Evolutionary conservation across 1,284 basidiomycete species (phyloP), one percentile per base, ranked within the genome.

Genomic region (Puccinia polysora): DNA sequence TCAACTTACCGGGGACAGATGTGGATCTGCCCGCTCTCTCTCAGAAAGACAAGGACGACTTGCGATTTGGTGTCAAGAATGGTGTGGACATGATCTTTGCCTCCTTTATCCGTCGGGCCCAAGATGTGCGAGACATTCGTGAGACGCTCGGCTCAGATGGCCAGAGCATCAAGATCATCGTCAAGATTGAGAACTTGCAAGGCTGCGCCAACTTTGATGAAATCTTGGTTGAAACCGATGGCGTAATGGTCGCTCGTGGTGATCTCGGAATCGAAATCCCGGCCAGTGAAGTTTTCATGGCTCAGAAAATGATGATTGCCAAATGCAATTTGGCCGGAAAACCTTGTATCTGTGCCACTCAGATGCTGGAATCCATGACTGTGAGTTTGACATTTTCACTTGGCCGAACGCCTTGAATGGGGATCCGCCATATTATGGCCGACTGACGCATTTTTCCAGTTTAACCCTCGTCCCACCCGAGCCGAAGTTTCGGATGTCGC

Each of bases 291-390:
- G 94, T 97, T 60, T 97, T 97, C 85, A 84, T 96, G 79, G 94
- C 94, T 25, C 94, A 97, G 81, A 97, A 97, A 84, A 97, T 97
- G 94, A 97, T 97, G 92, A 97, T 97, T 77, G 87, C 93, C 75
- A 97, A 97, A 84, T 96, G 92, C 84, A 96, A 95, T 84, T 88
- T 93, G 77, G 88, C 86, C 69, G 93, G 93, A 78, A 97, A 99
- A 84, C 94, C 96, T 65, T 90, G 91, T 79, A 98, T 99, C 79
- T 96, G 96, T 77, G 96, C 96, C 23, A 99, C 96, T 20, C 96
- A 99, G 82, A 98, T 99, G 96, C 88, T 99, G 77, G 96, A 99
- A 88, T 94, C 91, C 12, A 96, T 95, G 92, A 95, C 93, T 74
- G 90, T 91, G 78, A 81, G 84, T 80, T 55, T 20, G 58, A 4